Percentiles rank a stretch among this genome's conserved stretches.
Evolutionary conservation across 148 eudicot genomes (phyloP).

Genomic region (Rhododendron henanense): DNA sequence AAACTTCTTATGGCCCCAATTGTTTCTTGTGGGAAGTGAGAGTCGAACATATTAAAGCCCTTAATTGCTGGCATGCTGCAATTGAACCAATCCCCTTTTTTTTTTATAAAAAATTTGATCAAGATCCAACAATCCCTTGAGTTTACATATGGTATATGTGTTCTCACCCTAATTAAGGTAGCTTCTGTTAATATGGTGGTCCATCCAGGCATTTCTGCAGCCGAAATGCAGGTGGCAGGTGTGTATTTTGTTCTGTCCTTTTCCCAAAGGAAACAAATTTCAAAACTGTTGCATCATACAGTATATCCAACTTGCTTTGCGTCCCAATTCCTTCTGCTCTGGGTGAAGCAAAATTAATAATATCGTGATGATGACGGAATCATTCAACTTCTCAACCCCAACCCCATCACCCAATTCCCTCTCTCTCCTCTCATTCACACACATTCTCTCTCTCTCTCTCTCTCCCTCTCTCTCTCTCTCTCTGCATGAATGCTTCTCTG

Average conservation of each 20-base stretch:
- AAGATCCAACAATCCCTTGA: background rate
- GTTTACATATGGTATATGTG: background rate
- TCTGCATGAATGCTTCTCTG: conserved; percentile 12
- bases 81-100: too few relatives aligned
- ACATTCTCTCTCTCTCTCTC: background rate
- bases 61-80: background rate
- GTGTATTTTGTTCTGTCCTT: background rate
- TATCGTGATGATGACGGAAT: conserved; percentile 18
- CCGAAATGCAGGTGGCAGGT: background rate
- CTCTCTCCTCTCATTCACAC: background rate
- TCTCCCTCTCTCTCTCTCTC: conserved; percentile 9
- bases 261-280: background rate
- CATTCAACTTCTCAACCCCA: conserved; percentile 4
- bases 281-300: background rate
- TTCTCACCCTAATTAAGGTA: background rate
- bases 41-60: background rate
- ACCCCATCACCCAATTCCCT: background rate
- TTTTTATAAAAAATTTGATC: too few relatives aligned
- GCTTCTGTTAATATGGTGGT: background rate
- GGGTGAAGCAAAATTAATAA: conserved; percentile 3
- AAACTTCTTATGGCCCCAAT: too few relatives aligned
- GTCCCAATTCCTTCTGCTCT: background rate
- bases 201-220: background rate
- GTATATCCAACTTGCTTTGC: background rate
- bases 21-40: background rate